These are phyloP conservation scores for Lycium ferocissimum DNA, from an alignment of 257 asterid genomes.

Conservation along the genomic window DNA sequence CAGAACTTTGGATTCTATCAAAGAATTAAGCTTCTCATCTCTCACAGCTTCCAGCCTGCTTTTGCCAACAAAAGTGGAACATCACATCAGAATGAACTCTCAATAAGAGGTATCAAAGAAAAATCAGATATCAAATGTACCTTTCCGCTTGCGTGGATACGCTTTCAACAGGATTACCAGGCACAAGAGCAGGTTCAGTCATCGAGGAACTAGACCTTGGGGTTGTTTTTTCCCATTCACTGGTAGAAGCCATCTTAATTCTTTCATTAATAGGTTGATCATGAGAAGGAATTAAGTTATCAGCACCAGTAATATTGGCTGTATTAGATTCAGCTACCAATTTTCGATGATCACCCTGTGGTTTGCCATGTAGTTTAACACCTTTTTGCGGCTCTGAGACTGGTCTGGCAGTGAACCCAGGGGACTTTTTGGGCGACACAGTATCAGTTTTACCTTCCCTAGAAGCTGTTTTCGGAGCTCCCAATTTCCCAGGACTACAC, in stretches of 20 bases:
- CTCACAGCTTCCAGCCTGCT: constrained; percentile 65
- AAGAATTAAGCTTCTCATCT: constrained; percentile 50
- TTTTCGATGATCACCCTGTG: constrained; percentile 55
- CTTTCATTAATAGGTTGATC: constrained; percentile 57
- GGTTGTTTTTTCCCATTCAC: constrained; percentile 61
- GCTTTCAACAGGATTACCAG: constrained; percentile 53
- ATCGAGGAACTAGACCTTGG: constrained; percentile 49
- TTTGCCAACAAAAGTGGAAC: constrained; percentile 41
- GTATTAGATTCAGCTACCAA: constrained; percentile 45
- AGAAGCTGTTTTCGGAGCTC: constrained; percentile 43
- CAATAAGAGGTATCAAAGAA: constrained; percentile 24
- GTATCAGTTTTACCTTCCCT: constrained; percentile 53
- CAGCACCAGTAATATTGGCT: constrained; percentile 45
- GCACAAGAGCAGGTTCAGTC: constrained; percentile 48
- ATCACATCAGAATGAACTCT: constrained; percentile 36
- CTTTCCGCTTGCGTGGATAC: constrained; percentile 58
- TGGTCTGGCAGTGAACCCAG: constrained; percentile 46
- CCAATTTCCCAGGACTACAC: constrained; percentile 49
- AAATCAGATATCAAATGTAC: constrained; percentile 43
- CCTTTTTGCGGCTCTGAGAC: constrained; percentile 51
- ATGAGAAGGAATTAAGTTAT: constrained; percentile 42
- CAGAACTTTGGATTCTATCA: constrained; percentile 50
- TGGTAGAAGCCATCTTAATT: constrained; percentile 55
- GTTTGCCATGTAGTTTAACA: constrained; percentile 51
- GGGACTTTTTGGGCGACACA: constrained; percentile 62